Evolutionary conservation across 371 early-diverging fungal species (phyloP).

Genomic region (Mortierella sp.): DNA sequence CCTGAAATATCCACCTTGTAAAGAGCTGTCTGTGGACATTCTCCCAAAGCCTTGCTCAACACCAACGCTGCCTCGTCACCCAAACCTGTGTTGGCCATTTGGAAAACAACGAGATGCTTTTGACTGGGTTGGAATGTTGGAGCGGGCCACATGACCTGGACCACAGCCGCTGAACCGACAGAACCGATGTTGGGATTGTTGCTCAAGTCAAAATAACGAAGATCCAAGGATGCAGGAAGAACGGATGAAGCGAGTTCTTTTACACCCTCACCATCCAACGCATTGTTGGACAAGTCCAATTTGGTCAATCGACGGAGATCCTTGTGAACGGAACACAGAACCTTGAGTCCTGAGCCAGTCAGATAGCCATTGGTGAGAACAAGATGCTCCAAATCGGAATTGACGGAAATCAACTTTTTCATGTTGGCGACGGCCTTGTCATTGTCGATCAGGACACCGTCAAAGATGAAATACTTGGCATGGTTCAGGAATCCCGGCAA

Average conservation of each 20-base stretch:
- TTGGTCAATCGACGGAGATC: slow-evolving; percentile 31
- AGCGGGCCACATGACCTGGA: slow-evolving; percentile 37
- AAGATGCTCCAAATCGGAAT: slow-evolving; percentile 42
- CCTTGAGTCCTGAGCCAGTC: slow-evolving; percentile 42
- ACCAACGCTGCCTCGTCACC: slow-evolving; percentile 30
- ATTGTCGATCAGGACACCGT: slow-evolving; percentile 44
- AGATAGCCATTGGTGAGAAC: slow-evolving; percentile 26
- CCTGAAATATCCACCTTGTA: slow-evolving; percentile 27
- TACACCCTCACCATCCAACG: slow-evolving; percentile 37
- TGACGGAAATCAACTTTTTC: slow-evolving; percentile 43
- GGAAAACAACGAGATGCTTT: slow-evolving; percentile 20
- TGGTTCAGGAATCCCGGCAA: slow-evolving; percentile 31
- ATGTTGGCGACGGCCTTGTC: slow-evolving; percentile 48
- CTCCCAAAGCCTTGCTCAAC: background rate
- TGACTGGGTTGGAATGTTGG: slow-evolving; percentile 22
- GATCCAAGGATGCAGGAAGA: slow-evolving; percentile 29
- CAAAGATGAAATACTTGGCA: slow-evolving; percentile 32
- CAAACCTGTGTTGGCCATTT: slow-evolving; percentile 41
- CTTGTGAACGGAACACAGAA: slow-evolving; percentile 33
- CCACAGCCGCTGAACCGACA: slow-evolving; percentile 20
- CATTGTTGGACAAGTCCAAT: slow-evolving; percentile 37
- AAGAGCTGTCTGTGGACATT: background rate
- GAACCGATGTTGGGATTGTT: slow-evolving; percentile 42
- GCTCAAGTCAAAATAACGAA: slow-evolving; percentile 32
- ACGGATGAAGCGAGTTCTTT: slow-evolving; percentile 30